Conservation (phyloP, 2,329 filamentous ascomycete genomes). For the Ceratocystis cubensis region DNA sequence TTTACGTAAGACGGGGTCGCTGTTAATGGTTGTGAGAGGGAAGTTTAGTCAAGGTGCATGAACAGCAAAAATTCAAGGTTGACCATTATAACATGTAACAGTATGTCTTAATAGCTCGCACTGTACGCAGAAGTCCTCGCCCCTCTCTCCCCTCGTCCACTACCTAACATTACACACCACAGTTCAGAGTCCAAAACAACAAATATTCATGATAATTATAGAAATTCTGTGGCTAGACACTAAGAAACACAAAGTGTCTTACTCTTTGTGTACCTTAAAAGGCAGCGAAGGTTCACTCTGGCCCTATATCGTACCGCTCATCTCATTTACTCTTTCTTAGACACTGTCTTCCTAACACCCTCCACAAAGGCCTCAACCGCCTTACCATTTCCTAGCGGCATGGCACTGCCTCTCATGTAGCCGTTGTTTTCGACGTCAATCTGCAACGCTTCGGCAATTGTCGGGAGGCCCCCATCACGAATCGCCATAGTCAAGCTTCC, state of each 20-base stretch:
- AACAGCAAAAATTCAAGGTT: background rate
- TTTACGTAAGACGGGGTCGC: background rate
- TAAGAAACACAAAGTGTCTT: background rate
- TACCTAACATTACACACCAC: background rate
- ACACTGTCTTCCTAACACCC: constrained; percentile 67
- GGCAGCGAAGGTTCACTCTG: background rate
- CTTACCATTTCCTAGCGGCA: constrained; percentile 77
- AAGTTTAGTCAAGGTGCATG: background rate
- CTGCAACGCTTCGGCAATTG: constrained; percentile 72
- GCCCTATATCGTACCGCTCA: background rate
- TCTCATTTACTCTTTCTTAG: constrained; percentile 17
- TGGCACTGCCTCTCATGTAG: constrained; percentile 59
- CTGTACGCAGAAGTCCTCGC: background rate
- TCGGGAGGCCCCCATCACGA: constrained; percentile 79
- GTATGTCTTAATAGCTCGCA: background rate
- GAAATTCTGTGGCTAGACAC: background rate
- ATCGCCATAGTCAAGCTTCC: constrained; percentile 76
- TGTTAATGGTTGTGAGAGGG: background rate
- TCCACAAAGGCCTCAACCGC: constrained; percentile 86
- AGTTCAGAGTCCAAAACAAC: background rate
- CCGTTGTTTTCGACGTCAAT: constrained; percentile 77
- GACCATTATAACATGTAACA: background rate
- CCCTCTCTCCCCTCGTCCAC: background rate
- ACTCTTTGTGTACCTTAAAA: background rate
- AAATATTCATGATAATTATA: background rate